Conservation (phyloP, 345 rosid genomes). For the Dipteronia dyeriana region DNA sequence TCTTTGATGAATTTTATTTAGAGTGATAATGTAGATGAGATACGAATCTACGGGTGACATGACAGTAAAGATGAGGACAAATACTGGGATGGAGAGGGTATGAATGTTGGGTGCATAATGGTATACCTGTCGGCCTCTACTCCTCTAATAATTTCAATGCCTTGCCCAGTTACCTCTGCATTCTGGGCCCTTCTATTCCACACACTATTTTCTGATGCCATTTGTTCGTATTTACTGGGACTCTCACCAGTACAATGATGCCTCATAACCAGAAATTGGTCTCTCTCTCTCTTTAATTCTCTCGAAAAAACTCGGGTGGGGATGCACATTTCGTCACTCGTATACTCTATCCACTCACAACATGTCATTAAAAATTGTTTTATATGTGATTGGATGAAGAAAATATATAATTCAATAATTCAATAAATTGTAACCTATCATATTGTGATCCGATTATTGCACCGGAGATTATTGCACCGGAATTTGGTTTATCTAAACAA, state of each 20-base stretch:
- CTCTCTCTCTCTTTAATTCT: too few relatives aligned
- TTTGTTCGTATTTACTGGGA: constrained; percentile 5
- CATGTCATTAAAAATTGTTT: too few relatives aligned
- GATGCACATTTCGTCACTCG: not conserved
- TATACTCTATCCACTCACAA: not conserved
- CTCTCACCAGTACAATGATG: not conserved
- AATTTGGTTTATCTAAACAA: too few relatives aligned
- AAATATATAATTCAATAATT: too few relatives aligned
- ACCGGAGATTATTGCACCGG: too few relatives aligned
- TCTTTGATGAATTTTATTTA: too few relatives aligned
- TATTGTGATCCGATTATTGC: too few relatives aligned
- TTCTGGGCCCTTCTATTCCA: not conserved
- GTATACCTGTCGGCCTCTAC: constrained; percentile 10
- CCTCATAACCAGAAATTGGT: not conserved
- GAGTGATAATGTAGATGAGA: too few relatives aligned
- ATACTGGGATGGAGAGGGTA: constrained; percentile 10
- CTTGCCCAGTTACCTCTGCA: not conserved
- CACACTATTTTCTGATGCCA: not conserved
- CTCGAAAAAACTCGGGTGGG: not conserved
- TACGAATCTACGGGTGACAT: not conserved
- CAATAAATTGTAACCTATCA: too few relatives aligned
- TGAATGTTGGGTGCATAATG: constrained; percentile 28
- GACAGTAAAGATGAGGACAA: not conserved
- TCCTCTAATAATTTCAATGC: constrained; percentile 12
- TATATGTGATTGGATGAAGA: too few relatives aligned